These are phyloP conservation scores for Geranium brycei DNA, from an alignment of 345 rosid genomes.

Conservation along the genomic window DNA sequence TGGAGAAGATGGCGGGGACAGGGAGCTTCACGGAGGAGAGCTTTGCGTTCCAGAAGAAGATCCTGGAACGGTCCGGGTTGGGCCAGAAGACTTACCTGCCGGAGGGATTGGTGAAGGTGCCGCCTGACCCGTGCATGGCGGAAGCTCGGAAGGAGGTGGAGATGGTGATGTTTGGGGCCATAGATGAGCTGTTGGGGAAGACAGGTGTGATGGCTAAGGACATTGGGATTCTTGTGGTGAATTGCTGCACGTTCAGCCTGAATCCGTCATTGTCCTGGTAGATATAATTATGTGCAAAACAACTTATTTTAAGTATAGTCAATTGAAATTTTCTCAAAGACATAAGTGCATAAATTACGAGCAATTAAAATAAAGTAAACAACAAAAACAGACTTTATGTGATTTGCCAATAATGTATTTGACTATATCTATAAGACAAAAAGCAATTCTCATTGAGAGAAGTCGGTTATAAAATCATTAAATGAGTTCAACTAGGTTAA, in stretches of 20 bases:
- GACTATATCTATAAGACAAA: too few relatives aligned
- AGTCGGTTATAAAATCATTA: too few relatives aligned
- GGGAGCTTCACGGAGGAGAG: conserved; percentile 30
- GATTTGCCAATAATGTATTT: too few relatives aligned
- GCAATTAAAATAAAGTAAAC: too few relatives aligned
- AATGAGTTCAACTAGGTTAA: too few relatives aligned
- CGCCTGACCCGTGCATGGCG: conserved; percentile 33
- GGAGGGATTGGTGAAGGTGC: conserved; percentile 22
- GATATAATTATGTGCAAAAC: too few relatives aligned
- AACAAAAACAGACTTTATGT: too few relatives aligned
- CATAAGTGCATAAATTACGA: too few relatives aligned
- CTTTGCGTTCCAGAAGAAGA: conserved; percentile 33
- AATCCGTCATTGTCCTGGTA: conserved; percentile 41
- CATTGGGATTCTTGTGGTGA: conserved; percentile 36
- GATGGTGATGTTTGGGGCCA: conserved; percentile 20
- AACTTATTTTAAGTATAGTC: too few relatives aligned
- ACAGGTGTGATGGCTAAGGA: conserved; percentile 32
- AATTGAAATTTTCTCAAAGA: too few relatives aligned
- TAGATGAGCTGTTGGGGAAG: conserved; percentile 35
- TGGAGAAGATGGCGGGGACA: conserved; percentile 18
- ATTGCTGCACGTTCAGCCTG: conserved; percentile 41
- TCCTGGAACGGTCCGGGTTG: conserved; percentile 41
- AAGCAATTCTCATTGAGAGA: too few relatives aligned
- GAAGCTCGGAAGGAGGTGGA: conserved; percentile 30
- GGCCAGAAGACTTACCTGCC: conserved; percentile 47